These are phyloP conservation scores for Yarrowia galli DNA, from an alignment of 1,139 yeast species.

Conservation along the genomic window DNA sequence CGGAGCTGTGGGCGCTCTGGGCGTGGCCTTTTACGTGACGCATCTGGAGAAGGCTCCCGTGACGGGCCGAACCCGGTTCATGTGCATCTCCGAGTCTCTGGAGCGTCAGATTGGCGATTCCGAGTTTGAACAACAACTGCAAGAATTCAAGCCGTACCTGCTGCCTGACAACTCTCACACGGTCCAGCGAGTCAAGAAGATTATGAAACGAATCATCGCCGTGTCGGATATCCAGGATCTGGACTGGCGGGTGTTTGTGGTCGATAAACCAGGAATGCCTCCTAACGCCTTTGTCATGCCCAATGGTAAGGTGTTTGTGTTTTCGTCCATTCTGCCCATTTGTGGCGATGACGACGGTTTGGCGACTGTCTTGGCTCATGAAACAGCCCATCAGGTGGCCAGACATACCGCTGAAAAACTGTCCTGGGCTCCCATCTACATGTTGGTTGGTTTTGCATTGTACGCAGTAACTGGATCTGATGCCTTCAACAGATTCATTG, in stretches of 20 bases:
- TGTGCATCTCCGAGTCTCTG: constrained; percentile 72
- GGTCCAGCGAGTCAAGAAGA: constrained; percentile 60
- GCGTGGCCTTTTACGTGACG: constrained; percentile 61
- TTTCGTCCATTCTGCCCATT: constrained; percentile 77
- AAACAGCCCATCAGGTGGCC: constrained; percentile 91
- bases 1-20: constrained; percentile 46
- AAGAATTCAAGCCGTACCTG: constrained; percentile 49
- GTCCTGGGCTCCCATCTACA: constrained; percentile 56
- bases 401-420: constrained; percentile 88
- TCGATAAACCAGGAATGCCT: constrained; percentile 70
- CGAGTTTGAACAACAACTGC: constrained; percentile 67
- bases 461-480: constrained; percentile 62
- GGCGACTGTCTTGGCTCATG: constrained; percentile 93
- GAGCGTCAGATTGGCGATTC: constrained; percentile 74
- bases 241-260: constrained; percentile 84
- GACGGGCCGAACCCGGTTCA: constrained; percentile 73
- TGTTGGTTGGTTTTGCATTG: constrained; percentile 59
- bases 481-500: constrained; percentile 61
- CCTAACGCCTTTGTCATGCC: constrained; percentile 98
- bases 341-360: constrained; percentile 86
- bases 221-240: constrained; percentile 47
- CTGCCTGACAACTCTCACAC: constrained; percentile 54
- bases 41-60: constrained; percentile 85
- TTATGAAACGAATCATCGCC: constrained; percentile 68
- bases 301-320: constrained; percentile 93